Evolutionary conservation across 192 early-diverging fungal species (phyloP).

Genomic region (Backusella parvicylindrica): DNA sequence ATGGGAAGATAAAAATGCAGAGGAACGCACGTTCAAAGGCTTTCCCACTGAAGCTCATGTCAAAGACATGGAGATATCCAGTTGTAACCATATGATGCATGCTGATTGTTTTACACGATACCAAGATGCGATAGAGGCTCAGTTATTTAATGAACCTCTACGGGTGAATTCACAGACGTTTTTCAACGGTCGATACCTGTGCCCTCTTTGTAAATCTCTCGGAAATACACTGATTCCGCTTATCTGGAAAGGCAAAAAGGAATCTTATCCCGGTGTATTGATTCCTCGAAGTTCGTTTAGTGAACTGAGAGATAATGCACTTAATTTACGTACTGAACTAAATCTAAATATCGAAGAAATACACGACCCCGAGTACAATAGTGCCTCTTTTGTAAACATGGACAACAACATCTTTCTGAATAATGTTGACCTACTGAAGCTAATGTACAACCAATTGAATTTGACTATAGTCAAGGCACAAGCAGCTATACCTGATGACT

Average conservation of each 20-base stretch:
- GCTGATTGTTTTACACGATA: conserved; percentile 88
- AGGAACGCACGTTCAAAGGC: conserved; percentile 21
- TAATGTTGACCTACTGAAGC: neutral
- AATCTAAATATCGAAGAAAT: neutral
- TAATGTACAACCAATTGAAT: conserved; percentile 11
- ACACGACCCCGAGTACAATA: neutral
- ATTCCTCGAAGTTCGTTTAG: neutral
- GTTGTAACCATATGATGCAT: conserved; percentile 98
- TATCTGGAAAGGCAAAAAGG: conserved; percentile 58
- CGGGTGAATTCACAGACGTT: conserved; percentile 5
- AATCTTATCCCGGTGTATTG: conserved; percentile 53
- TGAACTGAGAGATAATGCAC: neutral
- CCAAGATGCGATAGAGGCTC: conserved; percentile 59
- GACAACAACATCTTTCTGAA: neutral
- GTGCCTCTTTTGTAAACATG: neutral
- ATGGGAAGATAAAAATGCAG: neutral
- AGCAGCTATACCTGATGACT: neutral
- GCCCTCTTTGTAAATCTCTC: conserved; percentile 92
- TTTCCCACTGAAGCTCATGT: conserved; percentile 68
- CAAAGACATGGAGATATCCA: conserved; percentile 73
- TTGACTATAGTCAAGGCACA: neutral
- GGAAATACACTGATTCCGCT: conserved; percentile 88
- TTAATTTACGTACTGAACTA: neutral
- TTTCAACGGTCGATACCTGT: conserved; percentile 78
- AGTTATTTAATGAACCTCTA: conserved; percentile 51